Base-by-base conservation (phyloP, 2,329 filamentous ascomycete species). In the Phaeosphaeriaceae sp. region DNA sequence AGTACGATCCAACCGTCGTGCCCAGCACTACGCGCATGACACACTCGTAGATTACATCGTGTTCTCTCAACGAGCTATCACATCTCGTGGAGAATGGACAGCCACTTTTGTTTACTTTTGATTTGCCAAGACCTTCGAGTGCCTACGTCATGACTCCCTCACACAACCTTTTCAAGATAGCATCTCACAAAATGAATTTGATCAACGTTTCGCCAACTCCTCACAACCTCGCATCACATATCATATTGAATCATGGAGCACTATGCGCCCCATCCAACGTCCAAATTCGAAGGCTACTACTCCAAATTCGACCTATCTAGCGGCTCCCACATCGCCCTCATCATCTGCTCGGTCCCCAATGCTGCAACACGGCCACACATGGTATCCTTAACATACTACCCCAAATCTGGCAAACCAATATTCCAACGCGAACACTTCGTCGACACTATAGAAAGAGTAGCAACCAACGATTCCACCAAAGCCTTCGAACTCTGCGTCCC, bases 211-310 rank as follows among this genome's bases (percentile, higher is more conserved):
- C 13, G 3, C 13, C 30, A 35, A 13, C 30, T 28, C 26, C 26
- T 28, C 26, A 28, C 4, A 28, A 5, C 26, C 26, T 28, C 26
- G 9, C 26, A 28, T 28, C 26, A 28, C 13, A 19, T 11, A 6
- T 15, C 1, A 3, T 13, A 19, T 28, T 11, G 13, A 28, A 42
- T 15, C 51, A 80, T 80, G 76, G 76, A 83, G 56, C 79, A 82
- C 62, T 77, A 71, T 55, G 73, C 72, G 7, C 82, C 82, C 1
- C 83, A 84, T 59, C 64, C 64, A 1, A 63, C 55, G 32, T 68
- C 81, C 26, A 73, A 71, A 30, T 84, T 85, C 64, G 82, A 85
- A 69, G 82, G 82, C 35, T 84, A 78, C 70, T 84, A 84, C 70
- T 81, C 80, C 59, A 83, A 83, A 61, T 84, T 84, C 67, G 72